phyloP scores from a whole-genome alignment of 257 asterid genomes.

The Orobanche coerulescens region DNA sequence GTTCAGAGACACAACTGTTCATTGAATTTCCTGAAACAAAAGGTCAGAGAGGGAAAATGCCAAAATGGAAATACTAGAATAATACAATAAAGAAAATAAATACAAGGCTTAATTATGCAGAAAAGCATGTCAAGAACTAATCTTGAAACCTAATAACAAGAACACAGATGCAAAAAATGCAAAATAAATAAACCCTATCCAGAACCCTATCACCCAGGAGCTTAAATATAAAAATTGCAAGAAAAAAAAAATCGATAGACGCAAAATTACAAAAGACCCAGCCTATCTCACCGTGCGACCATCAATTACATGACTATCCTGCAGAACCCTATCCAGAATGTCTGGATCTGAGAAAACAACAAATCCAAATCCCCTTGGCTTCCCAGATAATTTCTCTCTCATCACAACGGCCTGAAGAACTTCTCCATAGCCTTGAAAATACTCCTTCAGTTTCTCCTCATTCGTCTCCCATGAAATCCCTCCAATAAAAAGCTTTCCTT shows the following conservation, averaged over 20 bases:
- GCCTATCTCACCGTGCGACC: conserved; percentile 64
- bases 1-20: neutral
- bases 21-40: neutral
- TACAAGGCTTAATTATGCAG: neutral
- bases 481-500: conserved; percentile 80
- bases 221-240: neutral
- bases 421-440: conserved; percentile 68
- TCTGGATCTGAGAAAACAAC: conserved; percentile 76
- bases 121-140: neutral
- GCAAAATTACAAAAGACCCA: neutral
- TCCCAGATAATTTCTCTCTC: conserved; percentile 68
- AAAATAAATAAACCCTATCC: neutral
- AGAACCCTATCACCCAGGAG: too few species aligned
- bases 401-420: conserved; percentile 74
- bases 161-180: neutral
- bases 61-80: neutral
- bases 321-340: conserved; percentile 62
- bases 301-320: conserved; percentile 69
- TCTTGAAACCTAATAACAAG: neutral
- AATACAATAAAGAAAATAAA: neutral
- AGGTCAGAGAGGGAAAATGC: neutral
- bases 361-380: conserved; percentile 80
- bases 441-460: conserved; percentile 69
- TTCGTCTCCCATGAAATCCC: conserved; percentile 88
- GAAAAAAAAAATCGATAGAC: too few species aligned